Conservation (phyloP, 2,329 filamentous ascomycete genomes). For the Colletotrichum zoysiae region DNA sequence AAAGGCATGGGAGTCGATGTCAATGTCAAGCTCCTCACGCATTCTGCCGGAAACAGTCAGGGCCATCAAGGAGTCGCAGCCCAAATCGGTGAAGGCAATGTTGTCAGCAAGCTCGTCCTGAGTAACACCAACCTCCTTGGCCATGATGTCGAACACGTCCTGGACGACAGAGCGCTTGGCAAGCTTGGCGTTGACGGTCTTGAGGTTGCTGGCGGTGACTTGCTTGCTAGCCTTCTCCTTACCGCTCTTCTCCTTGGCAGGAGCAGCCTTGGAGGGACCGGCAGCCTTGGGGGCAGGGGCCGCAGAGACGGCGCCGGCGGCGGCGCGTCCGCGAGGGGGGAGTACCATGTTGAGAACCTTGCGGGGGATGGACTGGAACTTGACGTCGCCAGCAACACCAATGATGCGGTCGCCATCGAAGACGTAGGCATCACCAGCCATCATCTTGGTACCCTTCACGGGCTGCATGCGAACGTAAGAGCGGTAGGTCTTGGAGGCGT, state of each 20-base stretch:
- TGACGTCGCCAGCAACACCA: constrained; percentile 66
- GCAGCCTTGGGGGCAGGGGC: constrained; percentile 53
- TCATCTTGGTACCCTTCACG: constrained; percentile 63
- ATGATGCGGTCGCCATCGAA: constrained; percentile 66
- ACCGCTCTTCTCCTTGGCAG: constrained; percentile 50
- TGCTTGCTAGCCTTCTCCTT: constrained; percentile 58
- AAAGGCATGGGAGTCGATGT: constrained; percentile 66
- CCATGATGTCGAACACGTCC: constrained; percentile 65
- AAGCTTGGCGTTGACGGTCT: constrained; percentile 65
- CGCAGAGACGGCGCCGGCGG: constrained; percentile 51
- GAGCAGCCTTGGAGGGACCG: constrained; percentile 47
- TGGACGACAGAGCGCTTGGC: constrained; percentile 56
- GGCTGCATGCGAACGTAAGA: constrained; percentile 71
- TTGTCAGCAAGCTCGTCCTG: constrained; percentile 68
- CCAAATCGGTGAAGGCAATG: constrained; percentile 68
- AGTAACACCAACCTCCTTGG: constrained; percentile 67
- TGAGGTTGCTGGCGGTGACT: constrained; percentile 61
- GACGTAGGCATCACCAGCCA: constrained; percentile 66
- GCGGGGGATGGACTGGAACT: constrained; percentile 76
- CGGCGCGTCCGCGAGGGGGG: constrained; percentile 67
- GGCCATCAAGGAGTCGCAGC: constrained; percentile 72
- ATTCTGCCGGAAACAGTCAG: constrained; percentile 69
- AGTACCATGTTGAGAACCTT: constrained; percentile 75
- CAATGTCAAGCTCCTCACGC: constrained; percentile 68
- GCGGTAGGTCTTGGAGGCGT: constrained; percentile 62